Percentiles rank a stretch among this genome's conserved stretches.
phyloP scores from a whole-genome alignment of 108 stramenopile species.

The Seminavis robusta region DNA sequence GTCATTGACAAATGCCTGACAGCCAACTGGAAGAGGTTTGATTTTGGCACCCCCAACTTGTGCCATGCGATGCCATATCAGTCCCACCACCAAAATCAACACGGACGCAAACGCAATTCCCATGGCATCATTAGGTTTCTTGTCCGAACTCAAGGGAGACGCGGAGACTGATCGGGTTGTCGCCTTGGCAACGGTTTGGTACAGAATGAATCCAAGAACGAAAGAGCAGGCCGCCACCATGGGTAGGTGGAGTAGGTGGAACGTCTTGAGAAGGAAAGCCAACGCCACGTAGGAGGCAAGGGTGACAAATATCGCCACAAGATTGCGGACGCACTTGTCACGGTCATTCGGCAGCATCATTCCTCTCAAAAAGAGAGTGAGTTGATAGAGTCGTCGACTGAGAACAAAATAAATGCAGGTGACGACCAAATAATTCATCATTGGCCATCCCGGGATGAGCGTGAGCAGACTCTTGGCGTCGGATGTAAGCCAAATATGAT shows the following conservation, averaged over 20 bases:
- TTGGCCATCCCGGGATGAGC: constrained; percentile 77
- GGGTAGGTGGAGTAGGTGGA: constrained; percentile 30
- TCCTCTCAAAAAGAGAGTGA: constrained; percentile 65
- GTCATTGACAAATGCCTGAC: constrained; percentile 53
- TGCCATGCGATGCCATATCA: constrained; percentile 62
- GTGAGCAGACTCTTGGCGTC: constrained; percentile 78
- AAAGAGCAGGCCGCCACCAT: constrained; percentile 38
- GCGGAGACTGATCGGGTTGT: neutral
- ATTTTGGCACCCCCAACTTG: constrained; percentile 51
- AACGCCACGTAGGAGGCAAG: constrained; percentile 43
- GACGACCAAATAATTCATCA: constrained; percentile 72
- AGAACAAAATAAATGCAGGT: constrained; percentile 56
- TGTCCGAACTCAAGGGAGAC: neutral
- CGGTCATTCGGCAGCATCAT: constrained; percentile 72
- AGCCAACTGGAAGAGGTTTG: constrained; percentile 48
- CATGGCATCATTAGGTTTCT: neutral
- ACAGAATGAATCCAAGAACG: constrained; percentile 50
- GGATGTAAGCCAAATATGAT: constrained; percentile 95
- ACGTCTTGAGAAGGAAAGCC: constrained; percentile 33
- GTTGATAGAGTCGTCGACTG: constrained; percentile 54
- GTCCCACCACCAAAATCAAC: constrained; percentile 41
- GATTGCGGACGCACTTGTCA: constrained; percentile 44
- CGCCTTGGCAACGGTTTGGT: constrained; percentile 6
- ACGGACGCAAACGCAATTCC: constrained; percentile 33
- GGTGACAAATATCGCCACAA: constrained; percentile 28